Base-by-base conservation (phyloP, 1,139 yeast species). In the Debaryomyces udenii region DNA sequence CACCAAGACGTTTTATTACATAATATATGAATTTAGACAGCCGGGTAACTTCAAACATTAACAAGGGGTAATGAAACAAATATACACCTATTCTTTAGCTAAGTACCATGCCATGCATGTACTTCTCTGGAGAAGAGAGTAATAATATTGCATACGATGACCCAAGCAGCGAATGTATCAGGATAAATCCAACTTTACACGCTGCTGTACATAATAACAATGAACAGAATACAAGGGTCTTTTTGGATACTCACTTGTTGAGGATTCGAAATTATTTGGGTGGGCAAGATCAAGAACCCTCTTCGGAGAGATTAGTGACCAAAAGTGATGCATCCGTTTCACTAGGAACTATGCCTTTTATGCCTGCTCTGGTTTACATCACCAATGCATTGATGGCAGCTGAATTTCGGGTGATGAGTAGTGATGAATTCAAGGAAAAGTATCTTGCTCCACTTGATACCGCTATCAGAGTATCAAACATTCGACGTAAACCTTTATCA, bases 391-490 rank as follows among this genome's bases (percentile, higher is more conserved):
- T 22, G 24, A 22, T 22, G 24, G 9, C 24, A 22, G 9, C 24
- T 9, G 36, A 37, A 23, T 31, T 31, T 16, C 30, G 15, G 14
- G 36, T 24, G 31, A 37, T 37, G 36, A 37, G 26, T 26, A 24
- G 27, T 37, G 35, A 37, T 31, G 40, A 37, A 26, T 37, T 37
- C 36, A 31, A 37, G 26, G 28, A 29, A 2, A 37, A 31, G 7
- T 37, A 31, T 20, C 40, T 37, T 26, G 35, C 39, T 14, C 39
- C 34, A 14, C 34, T 37, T 37, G 34, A 37, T 14, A 13, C 9
- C n/a, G 35, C 30, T 29, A 14, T 29, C 6, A 14, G 34, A 30
- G 35, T n/a, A 23, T 20, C 27, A 6, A 32, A 9, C 6, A 31
- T 38, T 9, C 14, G 10, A 2, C 9, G 13, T 14, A 20, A 3